A percentile compares a stretch with the other conserved stretches of the same genome.
phyloP scores from a whole-genome alignment of 108 stramenopile genomes.

The Nitzschia inconspicua region DNA sequence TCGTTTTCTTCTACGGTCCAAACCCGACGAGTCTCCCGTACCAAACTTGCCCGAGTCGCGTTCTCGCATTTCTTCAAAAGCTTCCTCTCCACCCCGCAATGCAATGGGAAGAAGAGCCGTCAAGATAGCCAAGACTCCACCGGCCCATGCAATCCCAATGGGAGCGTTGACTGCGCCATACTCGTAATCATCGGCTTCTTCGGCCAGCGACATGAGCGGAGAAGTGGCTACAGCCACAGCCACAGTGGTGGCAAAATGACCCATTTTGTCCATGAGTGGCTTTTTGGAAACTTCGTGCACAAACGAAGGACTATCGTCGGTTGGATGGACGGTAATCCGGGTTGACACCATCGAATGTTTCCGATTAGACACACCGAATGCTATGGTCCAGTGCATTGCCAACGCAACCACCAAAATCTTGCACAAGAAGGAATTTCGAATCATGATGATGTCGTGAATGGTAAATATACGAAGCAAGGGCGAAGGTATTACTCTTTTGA shows the following conservation, averaged over 20 bases:
- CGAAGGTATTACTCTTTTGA: no score
- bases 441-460: no score
- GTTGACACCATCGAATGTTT: no score
- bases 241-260: conserved; percentile 13
- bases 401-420: no score
- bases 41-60: conserved; percentile 59
- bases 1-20: conserved; percentile 23
- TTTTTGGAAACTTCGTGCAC: no score
- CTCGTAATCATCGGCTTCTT: conserved; percentile 77
- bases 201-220: conserved; percentile 62
- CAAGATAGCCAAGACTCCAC: conserved; percentile 67
- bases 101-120: conserved; percentile 70
- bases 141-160: conserved; percentile 59
- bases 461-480: no score
- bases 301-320: no score
- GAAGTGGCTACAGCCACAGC: conserved; percentile 37
- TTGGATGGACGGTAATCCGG: no score
- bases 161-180: conserved; percentile 87
- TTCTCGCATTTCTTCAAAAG: conserved; percentile 84
- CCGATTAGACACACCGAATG: no score
- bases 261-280: conserved; percentile 14
- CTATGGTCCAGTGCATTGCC: no score
- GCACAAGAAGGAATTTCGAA: no score
- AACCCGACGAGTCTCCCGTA: conserved; percentile 23
- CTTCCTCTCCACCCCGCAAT: conserved; percentile 76